phyloP scores from a whole-genome alignment of 768 basidiomycete genomes.

The Neoboletus magnificus region DNA sequence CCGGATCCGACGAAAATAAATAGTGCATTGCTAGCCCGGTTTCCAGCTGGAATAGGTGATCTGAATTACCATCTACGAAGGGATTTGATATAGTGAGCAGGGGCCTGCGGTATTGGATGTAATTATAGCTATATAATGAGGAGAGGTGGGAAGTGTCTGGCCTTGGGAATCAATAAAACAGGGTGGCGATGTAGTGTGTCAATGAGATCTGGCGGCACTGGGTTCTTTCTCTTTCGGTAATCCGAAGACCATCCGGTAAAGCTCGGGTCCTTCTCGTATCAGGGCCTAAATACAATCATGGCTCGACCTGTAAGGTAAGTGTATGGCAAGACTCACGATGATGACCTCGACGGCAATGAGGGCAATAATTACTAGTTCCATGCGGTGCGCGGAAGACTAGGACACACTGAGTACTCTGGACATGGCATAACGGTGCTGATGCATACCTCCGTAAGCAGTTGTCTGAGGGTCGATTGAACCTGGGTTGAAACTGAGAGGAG shows the following conservation, averaged over 20 bases:
- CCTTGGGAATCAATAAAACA: neutral
- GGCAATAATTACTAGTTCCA: conserved; percentile 94
- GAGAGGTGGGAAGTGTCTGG: conserved; percentile 3
- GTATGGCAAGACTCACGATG: conserved; percentile 52
- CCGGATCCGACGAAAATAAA: no score
- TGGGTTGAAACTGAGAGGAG: conserved; percentile 24
- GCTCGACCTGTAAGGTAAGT: neutral
- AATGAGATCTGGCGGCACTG: conserved; percentile 2
- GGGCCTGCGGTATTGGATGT: conserved; percentile 4
- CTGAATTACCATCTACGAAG: neutral
- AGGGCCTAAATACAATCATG: conserved; percentile 48
- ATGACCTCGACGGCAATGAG: conserved; percentile 95
- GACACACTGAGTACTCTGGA: neutral
- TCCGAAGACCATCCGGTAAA: conserved; percentile 53
- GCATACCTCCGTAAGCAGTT: conserved; percentile 76
- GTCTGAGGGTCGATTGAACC: conserved; percentile 85
- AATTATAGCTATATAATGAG: conserved; percentile 1
- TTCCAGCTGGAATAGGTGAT: neutral
- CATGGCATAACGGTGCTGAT: neutral
- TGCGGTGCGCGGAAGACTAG: conserved; percentile 85
- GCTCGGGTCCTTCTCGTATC: conserved; percentile 75
- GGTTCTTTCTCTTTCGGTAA: conserved; percentile 11
- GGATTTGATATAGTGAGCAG: neutral
- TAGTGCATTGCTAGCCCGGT: neutral
- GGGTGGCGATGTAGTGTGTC: neutral